Conservation (phyloP, 2,329 filamentous ascomycete genomes). For the Colletotrichum filicis region DNA sequence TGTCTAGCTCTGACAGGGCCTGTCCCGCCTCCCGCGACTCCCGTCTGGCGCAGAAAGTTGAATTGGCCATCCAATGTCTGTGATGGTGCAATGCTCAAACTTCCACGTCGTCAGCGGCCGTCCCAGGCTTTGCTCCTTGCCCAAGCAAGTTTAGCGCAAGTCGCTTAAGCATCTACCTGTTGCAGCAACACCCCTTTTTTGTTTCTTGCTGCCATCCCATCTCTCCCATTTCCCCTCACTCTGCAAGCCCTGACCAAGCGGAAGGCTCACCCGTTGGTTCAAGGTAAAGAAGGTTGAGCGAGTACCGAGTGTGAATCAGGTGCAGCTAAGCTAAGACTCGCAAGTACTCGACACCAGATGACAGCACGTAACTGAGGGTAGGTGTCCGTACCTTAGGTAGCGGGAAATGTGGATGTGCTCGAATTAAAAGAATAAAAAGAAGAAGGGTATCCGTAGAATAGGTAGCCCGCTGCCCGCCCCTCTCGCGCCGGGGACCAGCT, state of each 20-base stretch:
- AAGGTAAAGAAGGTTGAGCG: neutral
- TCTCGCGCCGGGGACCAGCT: conserved; percentile 6
- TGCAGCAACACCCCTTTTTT: conserved; percentile 9
- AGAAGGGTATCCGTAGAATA: neutral
- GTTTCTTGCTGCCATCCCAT: conserved; percentile 31
- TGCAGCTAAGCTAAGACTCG: neutral
- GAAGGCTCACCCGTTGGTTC: neutral
- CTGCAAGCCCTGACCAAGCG: conserved; percentile 19
- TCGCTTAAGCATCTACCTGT: conserved; percentile 11
- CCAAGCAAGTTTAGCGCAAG: conserved; percentile 21
- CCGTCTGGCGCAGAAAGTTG: neutral
- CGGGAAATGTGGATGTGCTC: neutral
- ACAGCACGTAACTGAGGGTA: neutral
- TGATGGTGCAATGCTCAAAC: conserved; percentile 13
- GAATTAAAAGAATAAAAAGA: neutral
- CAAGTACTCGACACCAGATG: neutral
- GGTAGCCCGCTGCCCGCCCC: neutral
- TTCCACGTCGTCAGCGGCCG: conserved; percentile 18
- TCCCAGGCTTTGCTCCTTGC: conserved; percentile 8
- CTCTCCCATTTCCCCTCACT: conserved; percentile 22
- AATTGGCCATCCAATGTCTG: neutral
- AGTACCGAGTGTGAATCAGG: neutral
- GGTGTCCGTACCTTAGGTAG: neutral
- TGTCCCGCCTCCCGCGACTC: neutral
- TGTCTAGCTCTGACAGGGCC: neutral